A percentile compares a stretch with the other conserved stretches of the same genome.
These are phyloP conservation scores for Leccinum cinnamomeum DNA, from an alignment of 1,284 basidiomycete species.

Conservation along the genomic window DNA sequence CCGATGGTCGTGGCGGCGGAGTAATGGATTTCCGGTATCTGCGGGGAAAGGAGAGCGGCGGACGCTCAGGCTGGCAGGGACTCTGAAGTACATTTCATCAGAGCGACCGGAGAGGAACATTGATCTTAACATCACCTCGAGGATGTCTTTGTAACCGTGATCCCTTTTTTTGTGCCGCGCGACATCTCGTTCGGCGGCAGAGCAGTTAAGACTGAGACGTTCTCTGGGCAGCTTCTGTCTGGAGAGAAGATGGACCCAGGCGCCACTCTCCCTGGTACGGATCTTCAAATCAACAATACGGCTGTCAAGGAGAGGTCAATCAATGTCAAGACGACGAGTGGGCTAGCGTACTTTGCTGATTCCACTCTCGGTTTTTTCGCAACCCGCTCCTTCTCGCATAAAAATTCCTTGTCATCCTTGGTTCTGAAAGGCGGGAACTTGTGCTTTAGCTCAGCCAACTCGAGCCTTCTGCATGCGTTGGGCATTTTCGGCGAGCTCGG, in stretches of 20 bases:
- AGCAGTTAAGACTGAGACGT: slow-evolving; percentile 58
- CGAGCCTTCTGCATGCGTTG: too few relatives aligned
- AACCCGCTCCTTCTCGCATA: too few relatives aligned
- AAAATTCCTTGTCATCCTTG: too few relatives aligned
- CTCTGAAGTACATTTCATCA: slow-evolving; percentile 43
- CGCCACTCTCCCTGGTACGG: too few relatives aligned
- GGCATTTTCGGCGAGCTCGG: too few relatives aligned
- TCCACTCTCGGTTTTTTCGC: too few relatives aligned
- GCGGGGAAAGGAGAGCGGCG: slow-evolving; percentile 47
- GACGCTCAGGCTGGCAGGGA: slow-evolving; percentile 51
- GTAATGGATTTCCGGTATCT: slow-evolving; percentile 65
- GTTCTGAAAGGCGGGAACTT: too few relatives aligned
- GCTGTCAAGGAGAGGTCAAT: too few relatives aligned
- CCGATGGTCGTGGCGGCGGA: slow-evolving; percentile 37
- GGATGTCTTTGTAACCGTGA: slow-evolving; percentile 82
- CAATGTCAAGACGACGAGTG: too few relatives aligned
- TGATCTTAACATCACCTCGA: slow-evolving; percentile 57
- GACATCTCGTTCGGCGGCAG: slow-evolving; percentile 69
- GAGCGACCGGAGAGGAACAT: not conserved
- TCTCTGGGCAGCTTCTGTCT: slow-evolving; percentile 56
- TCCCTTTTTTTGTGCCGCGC: slow-evolving; percentile 72
- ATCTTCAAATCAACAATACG: too few relatives aligned
- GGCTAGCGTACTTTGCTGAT: too few relatives aligned
- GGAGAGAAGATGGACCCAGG: slow-evolving; percentile 34
- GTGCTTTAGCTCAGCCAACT: too few relatives aligned